Evolutionary conservation across 805 yeast species (phyloP), one percentile per base, ranked within the genome.

Genomic region (Nakazawaea wickerhamii): DNA sequence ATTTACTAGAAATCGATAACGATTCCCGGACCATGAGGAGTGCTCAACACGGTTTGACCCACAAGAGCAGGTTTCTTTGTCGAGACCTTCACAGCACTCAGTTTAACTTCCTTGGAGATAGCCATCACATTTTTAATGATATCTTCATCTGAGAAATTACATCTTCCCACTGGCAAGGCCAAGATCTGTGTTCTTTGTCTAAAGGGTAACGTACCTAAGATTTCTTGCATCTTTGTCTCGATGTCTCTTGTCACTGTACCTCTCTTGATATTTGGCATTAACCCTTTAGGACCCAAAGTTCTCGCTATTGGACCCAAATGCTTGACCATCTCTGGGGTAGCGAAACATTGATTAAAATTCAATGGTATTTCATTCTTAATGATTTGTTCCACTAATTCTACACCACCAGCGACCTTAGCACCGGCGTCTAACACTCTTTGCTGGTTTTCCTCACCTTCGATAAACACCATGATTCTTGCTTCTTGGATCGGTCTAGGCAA

Each of bases 211-310:
- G 85, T 75, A 23, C 93, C 93, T 34, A 78, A 63, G 38, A 79
- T 77, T 7, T 68, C 64, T 28, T 61, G 55, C 46, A 90, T 70
- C 45, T 82, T 63, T 6, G 60, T 59, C 17, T 65, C 66, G 23
- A 88, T 64, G 53, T 88, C 78, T n/a, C 76, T 74, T 1, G 83
- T 67, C 7, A 91, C 93, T 1, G 96, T 89, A 14, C 95, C 95
- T 57, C 80, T 84, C 65, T 88, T 89, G 11, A 75, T 80, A 34
- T 75, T 73, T 36, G 99, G 98, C 85, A 90, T 82, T 52, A 93
- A 71, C 19, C 95, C 95, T 55, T 72, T 79, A 25, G 95, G 95
- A 45, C 98, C 98, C 52, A 93, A 71, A 9, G 74, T 66, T 55
- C 89, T 77, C n/a, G 93, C 96, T 18, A 87, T 66, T 44, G 75